Conservation (phyloP, 2,329 filamentous ascomycete genomes). For the Ophiostoma fasciatum region DNA sequence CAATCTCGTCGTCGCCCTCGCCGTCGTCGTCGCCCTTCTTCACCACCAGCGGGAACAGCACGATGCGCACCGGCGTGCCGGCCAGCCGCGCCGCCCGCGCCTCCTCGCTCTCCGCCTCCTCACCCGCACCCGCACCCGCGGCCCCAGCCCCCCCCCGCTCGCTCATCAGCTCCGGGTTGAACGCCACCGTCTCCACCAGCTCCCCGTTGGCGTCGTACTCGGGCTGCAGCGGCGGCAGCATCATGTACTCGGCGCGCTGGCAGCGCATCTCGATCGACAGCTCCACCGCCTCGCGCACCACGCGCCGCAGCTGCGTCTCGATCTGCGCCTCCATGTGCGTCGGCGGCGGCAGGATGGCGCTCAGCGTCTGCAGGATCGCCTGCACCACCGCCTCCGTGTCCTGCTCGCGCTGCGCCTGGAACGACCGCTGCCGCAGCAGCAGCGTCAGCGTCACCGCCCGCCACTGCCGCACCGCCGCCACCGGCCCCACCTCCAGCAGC, state of each 20-base stretch:
- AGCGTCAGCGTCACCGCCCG: conserved; percentile 88
- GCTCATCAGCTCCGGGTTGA: conserved; percentile 91
- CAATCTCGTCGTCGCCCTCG: conserved; percentile 81
- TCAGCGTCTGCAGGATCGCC: conserved; percentile 73
- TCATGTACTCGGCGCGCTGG: conserved; percentile 93
- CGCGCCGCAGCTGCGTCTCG: conserved; percentile 68
- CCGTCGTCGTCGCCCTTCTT: conserved; percentile 88
- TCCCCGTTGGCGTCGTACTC: conserved; percentile 93
- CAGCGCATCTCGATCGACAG: conserved; percentile 95
- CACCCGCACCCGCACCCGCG: too few relatives aligned
- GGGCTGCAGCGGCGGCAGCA: conserved; percentile 87
- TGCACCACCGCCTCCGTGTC: conserved; percentile 95
- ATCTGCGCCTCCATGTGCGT: conserved; percentile 67
- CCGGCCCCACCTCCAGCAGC: conserved; percentile 73
- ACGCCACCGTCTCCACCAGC: conserved; percentile 70
- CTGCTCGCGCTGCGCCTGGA: conserved; percentile 65
- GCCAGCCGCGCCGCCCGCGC: conserved; percentile 32
- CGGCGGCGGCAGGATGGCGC: conserved; percentile 74
- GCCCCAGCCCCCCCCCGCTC: too few relatives aligned
- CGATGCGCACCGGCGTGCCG: conserved; percentile 69
- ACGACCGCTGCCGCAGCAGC: conserved; percentile 65
- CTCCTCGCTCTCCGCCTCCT: conserved; percentile 41
- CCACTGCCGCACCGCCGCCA: conserved; percentile 89
- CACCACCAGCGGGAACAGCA: conserved; percentile 90
- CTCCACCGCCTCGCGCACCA: conserved; percentile 77